phyloP scores from a whole-genome alignment of 768 basidiomycete genomes.

The Sutorius australiensis region DNA sequence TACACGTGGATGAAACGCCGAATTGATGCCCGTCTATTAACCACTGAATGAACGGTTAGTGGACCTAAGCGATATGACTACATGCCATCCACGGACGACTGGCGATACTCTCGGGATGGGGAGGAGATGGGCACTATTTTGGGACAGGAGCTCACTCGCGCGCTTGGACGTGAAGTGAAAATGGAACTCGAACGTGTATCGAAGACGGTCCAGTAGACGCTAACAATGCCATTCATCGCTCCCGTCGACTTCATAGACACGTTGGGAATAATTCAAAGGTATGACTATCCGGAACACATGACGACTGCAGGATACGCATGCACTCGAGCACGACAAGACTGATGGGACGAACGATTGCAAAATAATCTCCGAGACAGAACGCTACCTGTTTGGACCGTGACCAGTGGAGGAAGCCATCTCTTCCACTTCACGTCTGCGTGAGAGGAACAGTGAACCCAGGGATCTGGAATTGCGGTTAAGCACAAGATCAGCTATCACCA shows the following conservation, averaged over 20 bases:
- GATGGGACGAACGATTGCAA: not conserved
- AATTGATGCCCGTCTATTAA: not conserved
- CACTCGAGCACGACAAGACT: not conserved
- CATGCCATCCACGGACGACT: constrained; percentile 47
- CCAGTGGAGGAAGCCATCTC: not conserved
- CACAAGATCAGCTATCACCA: not conserved
- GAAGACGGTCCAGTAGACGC: constrained; percentile 15
- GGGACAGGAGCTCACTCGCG: constrained; percentile 59
- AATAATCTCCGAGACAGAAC: not conserved
- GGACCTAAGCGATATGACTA: constrained; percentile 94
- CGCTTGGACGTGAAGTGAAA: constrained; percentile 35
- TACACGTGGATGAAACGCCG: constrained; percentile 1
- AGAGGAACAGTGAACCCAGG: constrained; percentile 62
- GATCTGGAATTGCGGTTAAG: constrained; percentile 39
- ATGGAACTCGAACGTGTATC: constrained; percentile 31
- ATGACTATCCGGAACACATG: constrained; percentile 3
- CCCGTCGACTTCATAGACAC: not conserved
- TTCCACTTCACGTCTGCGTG: constrained; percentile 42
- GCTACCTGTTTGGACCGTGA: not conserved
- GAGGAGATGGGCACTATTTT: constrained; percentile 57
- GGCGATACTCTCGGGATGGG: constrained; percentile 76
- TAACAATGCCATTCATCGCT: not conserved
- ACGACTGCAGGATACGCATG: constrained; percentile 8
- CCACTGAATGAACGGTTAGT: constrained; percentile 38
- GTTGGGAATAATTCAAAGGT: not conserved